Conservation (phyloP, 257 asterid genomes). For the Solanum etuberosum region DNA sequence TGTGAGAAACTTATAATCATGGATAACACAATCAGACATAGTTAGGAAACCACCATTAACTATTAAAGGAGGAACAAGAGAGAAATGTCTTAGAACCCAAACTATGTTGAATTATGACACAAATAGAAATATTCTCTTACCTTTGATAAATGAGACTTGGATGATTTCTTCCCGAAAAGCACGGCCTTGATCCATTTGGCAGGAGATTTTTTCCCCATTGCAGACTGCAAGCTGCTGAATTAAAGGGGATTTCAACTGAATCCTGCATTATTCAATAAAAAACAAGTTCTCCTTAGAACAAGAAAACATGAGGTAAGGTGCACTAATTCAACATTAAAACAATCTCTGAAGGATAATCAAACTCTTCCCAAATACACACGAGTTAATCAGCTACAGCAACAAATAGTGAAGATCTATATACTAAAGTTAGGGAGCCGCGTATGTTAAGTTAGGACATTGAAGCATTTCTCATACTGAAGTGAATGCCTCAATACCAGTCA, state of each 20-base stretch:
- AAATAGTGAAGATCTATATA: neutral
- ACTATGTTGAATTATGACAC: neutral
- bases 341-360: neutral
- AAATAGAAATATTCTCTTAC: conserved; percentile 10
- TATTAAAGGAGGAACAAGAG: neutral
- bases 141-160: conserved; percentile 60
- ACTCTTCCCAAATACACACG: neutral
- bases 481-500: neutral
- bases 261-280: conserved; percentile 19
- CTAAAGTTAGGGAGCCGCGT: neutral
- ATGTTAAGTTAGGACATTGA: rapidly evolving
- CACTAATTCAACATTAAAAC: neutral
- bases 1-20: neutral
- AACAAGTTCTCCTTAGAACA: neutral
- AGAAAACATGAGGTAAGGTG: neutral
- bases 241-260: conserved; percentile 14
- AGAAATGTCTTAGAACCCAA: neutral
- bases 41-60: neutral
- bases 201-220: conserved; percentile 96
- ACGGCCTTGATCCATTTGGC: conserved; percentile 91
- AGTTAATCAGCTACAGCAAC: neutral
- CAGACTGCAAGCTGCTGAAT: conserved; percentile 10
- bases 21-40: neutral
- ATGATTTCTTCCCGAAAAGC: conserved; percentile 85
- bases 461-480: neutral